Percentiles rank a stretch among this genome's conserved stretches.
These are phyloP conservation scores for Phialophora verrucosa DNA, from an alignment of 2,329 filamentous ascomycete species.

Conservation along the genomic window DNA sequence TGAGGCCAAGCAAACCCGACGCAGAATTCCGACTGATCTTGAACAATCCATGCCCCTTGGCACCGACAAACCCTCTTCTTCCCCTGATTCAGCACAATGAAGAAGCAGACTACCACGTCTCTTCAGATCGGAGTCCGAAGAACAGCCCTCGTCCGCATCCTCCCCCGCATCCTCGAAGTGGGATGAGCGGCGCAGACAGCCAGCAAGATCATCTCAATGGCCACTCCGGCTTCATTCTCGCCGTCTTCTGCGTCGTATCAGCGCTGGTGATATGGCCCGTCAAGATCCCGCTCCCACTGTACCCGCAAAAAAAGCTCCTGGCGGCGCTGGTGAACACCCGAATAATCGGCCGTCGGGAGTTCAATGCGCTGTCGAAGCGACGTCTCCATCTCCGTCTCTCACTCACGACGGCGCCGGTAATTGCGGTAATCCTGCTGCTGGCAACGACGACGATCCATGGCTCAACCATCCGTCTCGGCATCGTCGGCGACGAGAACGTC, in stretches of 20 bases:
- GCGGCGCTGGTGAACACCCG: slow-evolving; percentile 13
- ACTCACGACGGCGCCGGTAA: slow-evolving; percentile 37
- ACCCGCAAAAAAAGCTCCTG: slow-evolving; percentile 27
- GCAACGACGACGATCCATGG: slow-evolving; percentile 40
- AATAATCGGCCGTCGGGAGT: slow-evolving; percentile 29
- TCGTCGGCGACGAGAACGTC: slow-evolving; percentile 38
- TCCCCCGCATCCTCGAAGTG: not conserved
- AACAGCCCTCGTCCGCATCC: not conserved
- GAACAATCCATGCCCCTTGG: not conserved
- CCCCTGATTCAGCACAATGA: not conserved
- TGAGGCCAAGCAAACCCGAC: not conserved
- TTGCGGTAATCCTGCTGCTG: slow-evolving; percentile 37
- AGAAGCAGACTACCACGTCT: not conserved
- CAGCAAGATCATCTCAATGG: slow-evolving; percentile 37
- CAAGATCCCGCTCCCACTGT: slow-evolving; percentile 30
- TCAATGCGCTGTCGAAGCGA: slow-evolving; percentile 18
- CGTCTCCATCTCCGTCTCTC: slow-evolving; percentile 35
- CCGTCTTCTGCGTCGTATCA: slow-evolving; percentile 39
- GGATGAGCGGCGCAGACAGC: slow-evolving; percentile 26
- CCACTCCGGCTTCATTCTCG: slow-evolving; percentile 38
- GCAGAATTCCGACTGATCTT: not conserved
- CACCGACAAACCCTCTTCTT: not conserved
- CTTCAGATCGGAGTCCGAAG: not conserved
- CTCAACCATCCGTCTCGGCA: slow-evolving; percentile 38
- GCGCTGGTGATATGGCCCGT: slow-evolving; percentile 38